A percentile compares a stretch with the other conserved stretches of the same genome.
Conservation (phyloP, 1,284 basidiomycete species). For the Thecaphora frezii region DNA sequence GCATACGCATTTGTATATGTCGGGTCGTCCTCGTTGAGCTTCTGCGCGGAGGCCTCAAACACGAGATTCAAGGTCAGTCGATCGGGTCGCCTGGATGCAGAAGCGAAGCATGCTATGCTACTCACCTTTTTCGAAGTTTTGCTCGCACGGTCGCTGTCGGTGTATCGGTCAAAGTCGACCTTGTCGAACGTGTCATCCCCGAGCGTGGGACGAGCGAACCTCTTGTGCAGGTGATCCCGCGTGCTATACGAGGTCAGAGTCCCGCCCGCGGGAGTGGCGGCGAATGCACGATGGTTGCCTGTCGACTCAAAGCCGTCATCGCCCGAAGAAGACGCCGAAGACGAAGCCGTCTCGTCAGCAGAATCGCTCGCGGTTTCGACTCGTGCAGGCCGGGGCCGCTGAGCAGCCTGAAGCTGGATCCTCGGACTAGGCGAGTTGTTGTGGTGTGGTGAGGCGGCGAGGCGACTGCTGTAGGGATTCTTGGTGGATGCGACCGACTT, state of each 20-base stretch:
- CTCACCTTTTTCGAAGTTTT: background rate
- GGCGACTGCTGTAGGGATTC: conserved; percentile 1
- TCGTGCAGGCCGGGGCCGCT: conserved; percentile 10
- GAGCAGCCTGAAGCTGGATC: conserved; percentile 7
- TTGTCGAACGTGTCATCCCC: conserved; percentile 33
- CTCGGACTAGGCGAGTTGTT: too few species aligned
- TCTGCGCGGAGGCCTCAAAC: too few species aligned
- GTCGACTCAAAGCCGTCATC: conserved; percentile 23
- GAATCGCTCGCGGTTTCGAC: conserved; percentile 39
- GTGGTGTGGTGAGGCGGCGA: background rate
- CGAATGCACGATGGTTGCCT: conserved; percentile 38
- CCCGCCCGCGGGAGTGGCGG: conserved; percentile 25
- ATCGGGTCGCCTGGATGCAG: too few species aligned
- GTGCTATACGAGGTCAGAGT: conserved; percentile 19
- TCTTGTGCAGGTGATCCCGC: background rate
- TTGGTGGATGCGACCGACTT: background rate
- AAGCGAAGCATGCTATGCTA: too few species aligned
- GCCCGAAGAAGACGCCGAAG: conserved; percentile 9
- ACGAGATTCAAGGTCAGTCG: background rate
- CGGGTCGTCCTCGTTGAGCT: background rate
- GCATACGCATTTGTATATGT: background rate
- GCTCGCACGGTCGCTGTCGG: conserved; percentile 23
- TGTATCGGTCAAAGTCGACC: conserved; percentile 28
- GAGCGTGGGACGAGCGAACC: conserved; percentile 15
- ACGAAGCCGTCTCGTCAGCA: conserved; percentile 4